These are phyloP conservation scores for Beauveria caledonica DNA, from an alignment of 2,329 filamentous ascomycete species.

Conservation along the genomic window DNA sequence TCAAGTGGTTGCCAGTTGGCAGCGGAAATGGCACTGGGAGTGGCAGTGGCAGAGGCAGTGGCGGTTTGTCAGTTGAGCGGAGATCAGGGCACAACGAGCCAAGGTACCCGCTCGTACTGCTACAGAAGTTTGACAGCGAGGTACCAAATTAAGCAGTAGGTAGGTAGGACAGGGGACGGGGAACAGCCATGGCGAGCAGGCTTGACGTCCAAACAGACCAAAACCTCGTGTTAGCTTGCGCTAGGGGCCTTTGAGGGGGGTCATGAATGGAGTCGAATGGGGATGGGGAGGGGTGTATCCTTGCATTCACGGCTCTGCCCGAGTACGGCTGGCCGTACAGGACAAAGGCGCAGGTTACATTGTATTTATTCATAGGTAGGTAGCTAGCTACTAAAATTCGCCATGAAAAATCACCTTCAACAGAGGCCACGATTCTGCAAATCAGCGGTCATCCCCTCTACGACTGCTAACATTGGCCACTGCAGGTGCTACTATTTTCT, in stretches of 20 bases:
- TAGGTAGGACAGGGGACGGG: background rate
- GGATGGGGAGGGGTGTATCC: background rate
- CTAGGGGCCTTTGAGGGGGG: background rate
- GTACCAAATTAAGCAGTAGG: constrained; percentile 9
- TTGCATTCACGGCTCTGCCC: background rate
- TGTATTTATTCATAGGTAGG: background rate
- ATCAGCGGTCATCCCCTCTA: background rate
- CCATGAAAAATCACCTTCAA: background rate
- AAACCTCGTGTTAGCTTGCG: constrained; percentile 7
- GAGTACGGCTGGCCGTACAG: background rate
- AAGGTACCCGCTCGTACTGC: background rate
- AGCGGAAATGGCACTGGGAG: background rate
- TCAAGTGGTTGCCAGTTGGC: background rate
- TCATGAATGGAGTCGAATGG: background rate
- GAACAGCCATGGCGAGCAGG: background rate
- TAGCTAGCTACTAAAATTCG: too few relatives aligned
- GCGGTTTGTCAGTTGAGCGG: background rate
- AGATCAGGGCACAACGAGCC: background rate
- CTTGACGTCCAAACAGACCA: too few relatives aligned
- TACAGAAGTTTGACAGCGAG: background rate
- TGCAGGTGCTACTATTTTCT: background rate
- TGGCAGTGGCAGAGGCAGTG: background rate
- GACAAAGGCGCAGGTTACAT: background rate
- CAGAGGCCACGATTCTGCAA: background rate
- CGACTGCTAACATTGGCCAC: background rate